These are phyloP conservation scores for Penicillium polonicum DNA, from an alignment of 2,329 filamentous ascomycete genomes.

Conservation along the genomic window DNA sequence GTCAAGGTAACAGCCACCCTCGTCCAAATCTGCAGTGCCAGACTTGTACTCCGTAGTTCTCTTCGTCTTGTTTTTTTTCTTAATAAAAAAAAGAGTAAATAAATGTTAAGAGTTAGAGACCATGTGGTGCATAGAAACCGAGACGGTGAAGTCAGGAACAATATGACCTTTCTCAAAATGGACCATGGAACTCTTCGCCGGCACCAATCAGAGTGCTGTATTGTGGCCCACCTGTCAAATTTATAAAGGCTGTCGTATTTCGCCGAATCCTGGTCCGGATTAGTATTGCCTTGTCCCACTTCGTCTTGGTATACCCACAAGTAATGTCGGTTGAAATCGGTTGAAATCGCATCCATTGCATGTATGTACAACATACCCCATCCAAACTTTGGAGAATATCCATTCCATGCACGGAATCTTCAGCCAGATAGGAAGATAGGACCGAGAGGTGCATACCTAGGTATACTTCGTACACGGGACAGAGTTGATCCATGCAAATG, in stretches of 20 bases:
- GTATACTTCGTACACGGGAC: not conserved
- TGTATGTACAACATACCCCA: not conserved
- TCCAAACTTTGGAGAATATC: not conserved
- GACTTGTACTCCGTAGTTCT: not conserved
- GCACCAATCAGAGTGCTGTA: not conserved
- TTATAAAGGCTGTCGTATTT: not conserved
- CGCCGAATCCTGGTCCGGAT: not conserved
- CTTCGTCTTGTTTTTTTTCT: too few relatives aligned
- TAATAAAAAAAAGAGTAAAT: not conserved
- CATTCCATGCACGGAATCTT: not conserved
- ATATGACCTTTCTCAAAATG: not conserved
- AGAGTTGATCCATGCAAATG: not conserved
- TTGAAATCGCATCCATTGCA: not conserved
- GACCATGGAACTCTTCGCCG: conserved; percentile 9
- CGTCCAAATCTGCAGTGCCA: not conserved
- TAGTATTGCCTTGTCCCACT: not conserved
- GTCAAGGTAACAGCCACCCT: not conserved
- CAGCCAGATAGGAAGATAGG: not conserved
- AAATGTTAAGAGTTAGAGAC: not conserved
- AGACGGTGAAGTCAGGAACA: not conserved
- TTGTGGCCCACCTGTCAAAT: conserved; percentile 3
- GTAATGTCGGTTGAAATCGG: not conserved
- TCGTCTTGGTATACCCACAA: not conserved
- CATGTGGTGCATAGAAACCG: not conserved
- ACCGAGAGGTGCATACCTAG: not conserved